phyloP scores from a whole-genome alignment of 768 basidiomycete species.

The Russula griseocarnosa region DNA sequence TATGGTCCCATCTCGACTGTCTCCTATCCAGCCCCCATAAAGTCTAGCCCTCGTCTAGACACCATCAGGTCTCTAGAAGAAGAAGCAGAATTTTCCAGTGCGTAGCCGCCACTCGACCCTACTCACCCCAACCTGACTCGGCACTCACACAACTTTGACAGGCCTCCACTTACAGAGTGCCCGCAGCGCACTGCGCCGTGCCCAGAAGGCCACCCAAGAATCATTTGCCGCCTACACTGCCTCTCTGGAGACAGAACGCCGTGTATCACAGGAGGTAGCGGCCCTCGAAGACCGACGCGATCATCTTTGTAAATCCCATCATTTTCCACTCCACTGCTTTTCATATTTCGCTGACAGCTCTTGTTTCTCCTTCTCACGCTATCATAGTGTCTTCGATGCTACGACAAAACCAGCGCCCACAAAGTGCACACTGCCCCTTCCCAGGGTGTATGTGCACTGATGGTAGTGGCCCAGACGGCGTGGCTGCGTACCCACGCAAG shows the following conservation, averaged over 20 bases:
- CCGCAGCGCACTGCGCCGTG: conserved; percentile 25
- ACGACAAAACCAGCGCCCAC: conserved; percentile 26
- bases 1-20: conserved; percentile 6
- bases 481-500: conserved; percentile 25
- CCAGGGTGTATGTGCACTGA: conserved; percentile 18
- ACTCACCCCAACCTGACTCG: too few species aligned
- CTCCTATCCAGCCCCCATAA: conserved; percentile 13
- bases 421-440: conserved; percentile 19
- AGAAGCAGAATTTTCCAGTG: conserved; percentile 26
- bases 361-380: background rate
- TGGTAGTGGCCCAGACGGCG: conserved; percentile 16
- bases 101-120: background rate
- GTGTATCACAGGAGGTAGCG: conserved; percentile 23
- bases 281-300: conserved; percentile 27
- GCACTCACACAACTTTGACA: background rate
- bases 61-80: conserved; percentile 25
- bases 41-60: conserved; percentile 23
- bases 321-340: background rate
- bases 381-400: conserved; percentile 24
- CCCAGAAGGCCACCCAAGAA: conserved; percentile 28
- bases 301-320: conserved; percentile 16
- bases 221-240: conserved; percentile 24
- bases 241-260: conserved; percentile 25
- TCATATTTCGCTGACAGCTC: background rate
- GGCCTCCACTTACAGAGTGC: conserved; percentile 23